Conservation (phyloP, 1,139 yeast species). For the Sugiyamaella novakii region DNA sequence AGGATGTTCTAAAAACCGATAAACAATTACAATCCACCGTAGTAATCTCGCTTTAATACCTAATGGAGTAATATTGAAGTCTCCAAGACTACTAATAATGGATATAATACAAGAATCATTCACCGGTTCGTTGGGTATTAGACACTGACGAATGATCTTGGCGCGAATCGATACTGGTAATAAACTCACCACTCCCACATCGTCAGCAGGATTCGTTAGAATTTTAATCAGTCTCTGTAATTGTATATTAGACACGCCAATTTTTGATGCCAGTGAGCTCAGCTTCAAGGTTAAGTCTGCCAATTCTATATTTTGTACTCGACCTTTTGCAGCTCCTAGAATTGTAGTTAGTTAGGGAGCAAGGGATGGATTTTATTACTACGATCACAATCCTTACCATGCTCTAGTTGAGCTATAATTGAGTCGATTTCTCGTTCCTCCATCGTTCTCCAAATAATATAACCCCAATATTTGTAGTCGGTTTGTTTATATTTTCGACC, state of each 20-base stretch:
- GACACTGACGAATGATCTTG: conserved; percentile 35
- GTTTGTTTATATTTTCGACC: not conserved
- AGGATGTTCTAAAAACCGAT: conserved; percentile 38
- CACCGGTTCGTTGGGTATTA: conserved; percentile 42
- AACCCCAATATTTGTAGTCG: too few species aligned
- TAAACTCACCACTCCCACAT: not conserved
- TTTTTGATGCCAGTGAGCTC: not conserved
- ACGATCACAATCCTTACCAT: conserved; percentile 10
- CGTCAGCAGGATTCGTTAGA: not conserved
- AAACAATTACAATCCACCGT: conserved; percentile 47
- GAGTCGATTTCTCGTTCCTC: conserved; percentile 4
- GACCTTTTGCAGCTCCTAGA: conserved; percentile 3
- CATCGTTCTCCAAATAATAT: conserved; percentile 3
- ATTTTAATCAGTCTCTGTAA: not conserved
- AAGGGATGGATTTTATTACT: conserved; percentile 1
- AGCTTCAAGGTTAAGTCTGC: conserved; percentile 1
- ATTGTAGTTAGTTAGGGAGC: not conserved
- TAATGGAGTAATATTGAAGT: conserved; percentile 30
- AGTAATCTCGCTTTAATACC: conserved; percentile 41
- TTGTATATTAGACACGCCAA: conserved; percentile 9
- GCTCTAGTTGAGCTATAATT: conserved; percentile 2
- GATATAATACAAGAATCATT: conserved; percentile 35
- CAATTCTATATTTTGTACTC: not conserved
- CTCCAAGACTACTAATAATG: conserved; percentile 41
- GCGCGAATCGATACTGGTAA: conserved; percentile 9